Percentiles rank a stretch among this genome's conserved stretches.
Conservation (phyloP, 1,284 basidiomycete species). For the Ceratobasidium sp. region DNA sequence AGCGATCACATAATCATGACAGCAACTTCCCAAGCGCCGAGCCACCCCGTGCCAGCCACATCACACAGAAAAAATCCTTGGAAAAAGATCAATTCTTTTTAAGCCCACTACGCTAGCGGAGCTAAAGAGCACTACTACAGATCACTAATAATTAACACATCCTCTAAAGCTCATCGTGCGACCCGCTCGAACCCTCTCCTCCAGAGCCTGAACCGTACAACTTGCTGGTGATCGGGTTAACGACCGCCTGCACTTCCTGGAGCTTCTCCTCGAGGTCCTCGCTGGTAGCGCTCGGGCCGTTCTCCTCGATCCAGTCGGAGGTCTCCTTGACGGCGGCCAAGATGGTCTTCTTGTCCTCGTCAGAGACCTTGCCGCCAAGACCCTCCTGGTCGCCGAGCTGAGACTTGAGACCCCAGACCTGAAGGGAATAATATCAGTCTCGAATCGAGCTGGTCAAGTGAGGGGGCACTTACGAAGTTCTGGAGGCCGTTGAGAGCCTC, state of each 20-base stretch:
- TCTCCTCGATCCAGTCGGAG: conserved; percentile 93
- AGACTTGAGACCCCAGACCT: conserved; percentile 80
- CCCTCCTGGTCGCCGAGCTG: conserved; percentile 89
- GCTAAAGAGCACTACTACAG: too few species aligned
- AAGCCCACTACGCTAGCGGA: too few species aligned
- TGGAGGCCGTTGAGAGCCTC: conserved; percentile 85
- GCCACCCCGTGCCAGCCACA: neutral
- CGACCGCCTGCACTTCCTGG: conserved; percentile 74
- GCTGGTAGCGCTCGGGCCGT: conserved; percentile 77
- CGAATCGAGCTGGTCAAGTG: neutral
- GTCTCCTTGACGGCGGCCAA: conserved; percentile 82
- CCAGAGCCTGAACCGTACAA: conserved; percentile 63
- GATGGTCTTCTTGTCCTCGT: conserved; percentile 90
- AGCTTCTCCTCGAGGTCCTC: conserved; percentile 95
- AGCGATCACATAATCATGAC: neutral
- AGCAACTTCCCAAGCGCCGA: neutral
- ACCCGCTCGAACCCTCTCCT: conserved; percentile 10
- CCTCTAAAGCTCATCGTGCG: conserved; percentile 41
- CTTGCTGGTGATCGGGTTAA: conserved; percentile 82
- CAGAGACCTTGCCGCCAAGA: conserved; percentile 86
- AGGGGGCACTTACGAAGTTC: conserved; percentile 62
- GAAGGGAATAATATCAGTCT: neutral
- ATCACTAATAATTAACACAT: conserved; percentile 10
- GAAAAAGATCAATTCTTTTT: too few species aligned
- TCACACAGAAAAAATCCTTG: too few species aligned